Conservation (phyloP, 192 early-diverging fungal genomes). For the Entomortierella parvispora region DNA sequence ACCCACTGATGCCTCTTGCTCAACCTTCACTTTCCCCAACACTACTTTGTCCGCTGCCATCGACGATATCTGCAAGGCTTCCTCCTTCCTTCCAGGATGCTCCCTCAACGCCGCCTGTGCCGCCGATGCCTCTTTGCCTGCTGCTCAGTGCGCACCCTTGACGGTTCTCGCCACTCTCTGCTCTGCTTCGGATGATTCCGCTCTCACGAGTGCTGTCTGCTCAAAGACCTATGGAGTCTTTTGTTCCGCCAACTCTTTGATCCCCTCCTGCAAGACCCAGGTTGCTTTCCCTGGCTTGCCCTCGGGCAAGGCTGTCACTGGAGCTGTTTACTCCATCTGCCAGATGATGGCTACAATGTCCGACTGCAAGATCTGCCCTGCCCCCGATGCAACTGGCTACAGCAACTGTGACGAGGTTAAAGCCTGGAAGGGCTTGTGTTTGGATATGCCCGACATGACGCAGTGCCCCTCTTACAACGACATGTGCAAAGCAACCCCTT, state of each 20-base stretch:
- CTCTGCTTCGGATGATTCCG: slow-evolving; percentile 29
- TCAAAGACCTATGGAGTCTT: slow-evolving; percentile 34
- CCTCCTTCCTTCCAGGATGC: slow-evolving; percentile 48
- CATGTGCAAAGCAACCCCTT: slow-evolving; percentile 40
- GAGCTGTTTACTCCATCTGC: slow-evolving; percentile 44
- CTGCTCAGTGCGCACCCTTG: slow-evolving; percentile 35
- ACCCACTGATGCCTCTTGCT: slow-evolving; percentile 37
- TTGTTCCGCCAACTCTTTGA: slow-evolving; percentile 27
- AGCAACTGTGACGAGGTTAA: slow-evolving; percentile 44
- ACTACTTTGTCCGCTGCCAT: slow-evolving; percentile 31
- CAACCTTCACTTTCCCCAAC: slow-evolving; percentile 23
- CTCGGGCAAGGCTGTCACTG: slow-evolving; percentile 42
- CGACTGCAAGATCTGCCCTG: slow-evolving; percentile 50
- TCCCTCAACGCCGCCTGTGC: slow-evolving; percentile 44
- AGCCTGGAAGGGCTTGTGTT: slow-evolving; percentile 43
- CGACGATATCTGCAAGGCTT: slow-evolving; percentile 34
- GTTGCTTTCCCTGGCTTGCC: slow-evolving; percentile 40
- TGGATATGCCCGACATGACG: slow-evolving; percentile 48
- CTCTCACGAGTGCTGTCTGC: slow-evolving; percentile 25
- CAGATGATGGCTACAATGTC: slow-evolving; percentile 43
- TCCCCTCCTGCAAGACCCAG: slow-evolving; percentile 43
- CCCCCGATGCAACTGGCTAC: slow-evolving; percentile 45
- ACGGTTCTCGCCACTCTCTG: slow-evolving; percentile 43
- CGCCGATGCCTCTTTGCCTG: slow-evolving; percentile 19
- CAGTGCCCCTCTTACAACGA: slow-evolving; percentile 43